A percentile compares a stretch with the other conserved stretches of the same genome.
These are phyloP conservation scores for Chimonanthus praecox DNA, from an alignment of 164 flowering plant species.

Conservation along the genomic window DNA sequence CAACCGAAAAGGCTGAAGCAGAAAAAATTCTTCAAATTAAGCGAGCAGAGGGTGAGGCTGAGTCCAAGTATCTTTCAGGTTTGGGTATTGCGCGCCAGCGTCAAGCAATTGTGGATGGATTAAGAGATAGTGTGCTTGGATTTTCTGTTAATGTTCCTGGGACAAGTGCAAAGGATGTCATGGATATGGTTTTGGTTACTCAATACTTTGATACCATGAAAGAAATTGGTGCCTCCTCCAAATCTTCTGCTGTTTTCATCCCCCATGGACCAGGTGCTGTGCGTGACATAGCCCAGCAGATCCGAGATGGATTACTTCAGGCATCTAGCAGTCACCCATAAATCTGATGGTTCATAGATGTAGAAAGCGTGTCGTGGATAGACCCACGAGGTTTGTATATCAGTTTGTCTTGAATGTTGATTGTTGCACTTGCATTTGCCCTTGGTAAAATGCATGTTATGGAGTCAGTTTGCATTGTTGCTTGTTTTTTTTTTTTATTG, in stretches of 20 bases:
- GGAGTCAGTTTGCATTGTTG: too few species aligned
- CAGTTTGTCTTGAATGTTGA: neutral
- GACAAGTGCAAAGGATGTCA: slow-evolving; percentile 57
- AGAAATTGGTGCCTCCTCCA: slow-evolving; percentile 63
- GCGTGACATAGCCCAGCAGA: slow-evolving; percentile 57
- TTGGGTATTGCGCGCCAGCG: slow-evolving; percentile 50
- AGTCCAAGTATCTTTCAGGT: slow-evolving; percentile 47
- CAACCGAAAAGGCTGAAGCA: slow-evolving; percentile 49
- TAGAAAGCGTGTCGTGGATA: neutral
- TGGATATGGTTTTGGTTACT: slow-evolving; percentile 71
- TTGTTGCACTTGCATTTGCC: neutral
- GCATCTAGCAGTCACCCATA: slow-evolving; percentile 15
- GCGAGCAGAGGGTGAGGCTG: slow-evolving; percentile 56
- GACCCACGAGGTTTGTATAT: neutral
- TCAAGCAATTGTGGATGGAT: slow-evolving; percentile 81
- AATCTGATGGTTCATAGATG: neutral
- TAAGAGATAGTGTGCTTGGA: slow-evolving; percentile 69
- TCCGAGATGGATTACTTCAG: slow-evolving; percentile 63
- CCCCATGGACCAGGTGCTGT: slow-evolving; percentile 85
- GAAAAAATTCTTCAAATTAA: slow-evolving; percentile 49
- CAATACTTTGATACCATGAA: slow-evolving; percentile 75
- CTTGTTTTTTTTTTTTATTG: too few species aligned
- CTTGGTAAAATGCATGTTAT: too few species aligned
- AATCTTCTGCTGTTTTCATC: slow-evolving; percentile 64
- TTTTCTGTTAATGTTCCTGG: slow-evolving; percentile 75